Conservation (phyloP, 2,329 filamentous ascomycete species). For the Cercospora brassicicola region DNA sequence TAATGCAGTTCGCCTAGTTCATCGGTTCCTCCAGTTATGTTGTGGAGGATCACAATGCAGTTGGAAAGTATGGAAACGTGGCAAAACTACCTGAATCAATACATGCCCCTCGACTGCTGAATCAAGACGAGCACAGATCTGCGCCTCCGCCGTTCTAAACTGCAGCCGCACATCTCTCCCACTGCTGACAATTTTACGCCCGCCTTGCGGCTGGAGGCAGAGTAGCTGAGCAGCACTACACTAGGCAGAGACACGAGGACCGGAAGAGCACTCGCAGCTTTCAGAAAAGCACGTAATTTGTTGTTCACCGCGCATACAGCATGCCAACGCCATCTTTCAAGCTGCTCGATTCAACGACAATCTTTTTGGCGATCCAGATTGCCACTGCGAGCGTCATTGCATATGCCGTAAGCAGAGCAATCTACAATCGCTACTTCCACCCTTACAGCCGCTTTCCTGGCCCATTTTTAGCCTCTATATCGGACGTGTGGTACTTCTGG, state of each 20-base stretch:
- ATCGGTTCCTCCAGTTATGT: background rate
- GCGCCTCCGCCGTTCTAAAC: background rate
- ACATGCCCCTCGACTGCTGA: background rate
- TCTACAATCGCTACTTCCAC: slow-evolving; percentile 47
- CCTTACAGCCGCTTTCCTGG: slow-evolving; percentile 47
- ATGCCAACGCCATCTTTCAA: background rate
- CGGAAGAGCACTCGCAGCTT: background rate
- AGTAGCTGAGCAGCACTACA: background rate
- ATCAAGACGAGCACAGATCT: background rate
- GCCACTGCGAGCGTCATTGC: background rate
- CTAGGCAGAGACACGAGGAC: background rate
- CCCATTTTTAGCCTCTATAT: slow-evolving; percentile 33
- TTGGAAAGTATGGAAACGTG: background rate
- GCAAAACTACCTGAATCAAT: background rate
- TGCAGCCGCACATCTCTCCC: background rate
- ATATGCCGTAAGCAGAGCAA: slow-evolving; percentile 3
- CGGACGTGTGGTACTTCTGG: slow-evolving; percentile 18
- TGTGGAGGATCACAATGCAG: background rate
- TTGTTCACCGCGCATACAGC: background rate
- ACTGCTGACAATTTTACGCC: background rate
- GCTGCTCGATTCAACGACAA: background rate
- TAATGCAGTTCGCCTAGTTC: background rate
- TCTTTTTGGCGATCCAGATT: background rate
- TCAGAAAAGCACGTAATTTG: too few relatives aligned
- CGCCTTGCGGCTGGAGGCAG: background rate